Percentiles rank a stretch among this genome's conserved stretches.
These are phyloP conservation scores for Thielaviopsis populi DNA, from an alignment of 2,329 filamentous ascomycete species.

Conservation along the genomic window DNA sequence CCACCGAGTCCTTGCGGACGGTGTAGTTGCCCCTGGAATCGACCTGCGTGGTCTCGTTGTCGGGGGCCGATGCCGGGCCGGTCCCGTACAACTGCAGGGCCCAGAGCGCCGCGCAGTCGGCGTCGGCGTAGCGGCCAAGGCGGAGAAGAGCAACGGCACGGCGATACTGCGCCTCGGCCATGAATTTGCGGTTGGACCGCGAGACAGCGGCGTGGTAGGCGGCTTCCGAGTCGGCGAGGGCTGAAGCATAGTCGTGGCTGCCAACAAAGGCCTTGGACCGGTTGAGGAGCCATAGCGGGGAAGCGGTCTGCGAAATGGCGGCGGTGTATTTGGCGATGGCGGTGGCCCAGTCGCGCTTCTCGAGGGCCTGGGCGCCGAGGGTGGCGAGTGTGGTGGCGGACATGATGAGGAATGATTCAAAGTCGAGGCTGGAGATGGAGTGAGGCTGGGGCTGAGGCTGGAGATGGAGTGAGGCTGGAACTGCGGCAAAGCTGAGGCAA, in stretches of 20 bases:
- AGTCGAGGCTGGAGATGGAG: neutral
- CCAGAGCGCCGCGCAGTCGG: conserved; percentile 53
- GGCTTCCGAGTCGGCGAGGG: conserved; percentile 54
- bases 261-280: conserved; percentile 67
- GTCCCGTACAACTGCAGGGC: conserved; percentile 30
- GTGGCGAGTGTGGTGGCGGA: conserved; percentile 36
- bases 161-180: conserved; percentile 69
- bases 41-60: conserved; percentile 19
- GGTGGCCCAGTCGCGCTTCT: conserved; percentile 45
- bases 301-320: conserved; percentile 50
- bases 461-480: neutral
- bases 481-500: too few species aligned
- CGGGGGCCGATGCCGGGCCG: conserved; percentile 15
- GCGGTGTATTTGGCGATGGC: conserved; percentile 54
- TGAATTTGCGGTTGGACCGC: conserved; percentile 58
- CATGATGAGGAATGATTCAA: conserved; percentile 27
- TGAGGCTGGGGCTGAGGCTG: neutral
- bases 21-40: conserved; percentile 36
- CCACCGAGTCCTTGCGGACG: conserved; percentile 24
- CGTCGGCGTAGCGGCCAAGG: conserved; percentile 57
- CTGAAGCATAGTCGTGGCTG: conserved; percentile 42
- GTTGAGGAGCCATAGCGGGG: conserved; percentile 65
- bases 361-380: conserved; percentile 50
- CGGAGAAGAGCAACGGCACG: conserved; percentile 60
- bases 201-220: conserved; percentile 47